These are phyloP conservation scores for Candida morakotiae DNA, from an alignment of 805 yeast species.

Conservation along the genomic window DNA sequence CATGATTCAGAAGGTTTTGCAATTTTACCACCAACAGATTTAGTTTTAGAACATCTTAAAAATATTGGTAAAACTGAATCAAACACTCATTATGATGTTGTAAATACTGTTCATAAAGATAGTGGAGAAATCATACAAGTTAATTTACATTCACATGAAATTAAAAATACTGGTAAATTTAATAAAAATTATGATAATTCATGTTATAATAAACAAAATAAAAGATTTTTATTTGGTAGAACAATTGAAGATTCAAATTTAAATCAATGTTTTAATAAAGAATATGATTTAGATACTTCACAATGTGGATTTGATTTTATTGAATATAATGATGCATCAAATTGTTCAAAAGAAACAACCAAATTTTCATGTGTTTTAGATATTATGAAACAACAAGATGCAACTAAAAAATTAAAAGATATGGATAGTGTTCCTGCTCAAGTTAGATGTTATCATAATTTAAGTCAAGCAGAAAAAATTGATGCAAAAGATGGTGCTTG, in stretches of 20 bases:
- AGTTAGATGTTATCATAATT: slow-evolving; percentile 10
- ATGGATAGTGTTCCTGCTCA: slow-evolving; percentile 11
- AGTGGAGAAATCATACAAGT: slow-evolving; percentile 10
- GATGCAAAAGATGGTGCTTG: slow-evolving; percentile 10
- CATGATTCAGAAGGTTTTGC: slow-evolving; percentile 9
- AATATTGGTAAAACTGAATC: slow-evolving; percentile 5
- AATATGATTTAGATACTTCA: slow-evolving; percentile 7
- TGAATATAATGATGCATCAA: slow-evolving; percentile 8
- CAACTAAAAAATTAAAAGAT: slow-evolving; percentile 8
- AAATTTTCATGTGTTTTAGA: slow-evolving; percentile 11
- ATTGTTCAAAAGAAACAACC: slow-evolving; percentile 7
- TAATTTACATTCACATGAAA: slow-evolving; percentile 9
- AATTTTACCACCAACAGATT: slow-evolving; percentile 11
- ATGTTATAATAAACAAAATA: slow-evolving; percentile 5
- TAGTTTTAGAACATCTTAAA: slow-evolving; percentile 9
- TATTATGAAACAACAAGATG: slow-evolving; percentile 8
- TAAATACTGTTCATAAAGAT: slow-evolving; percentile 8
- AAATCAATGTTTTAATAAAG: slow-evolving; percentile 8
- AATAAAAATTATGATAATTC: slow-evolving; percentile 9
- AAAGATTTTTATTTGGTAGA: slow-evolving; percentile 8
- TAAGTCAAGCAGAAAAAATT: slow-evolving; percentile 6
- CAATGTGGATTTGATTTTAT: slow-evolving; percentile 11
- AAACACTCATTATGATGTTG: slow-evolving; percentile 8
- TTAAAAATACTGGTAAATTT: slow-evolving; percentile 9
- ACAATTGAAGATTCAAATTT: slow-evolving; percentile 6